Conservation (phyloP, 2,329 filamentous ascomycete genomes). For the Penicillium sp. region DNA sequence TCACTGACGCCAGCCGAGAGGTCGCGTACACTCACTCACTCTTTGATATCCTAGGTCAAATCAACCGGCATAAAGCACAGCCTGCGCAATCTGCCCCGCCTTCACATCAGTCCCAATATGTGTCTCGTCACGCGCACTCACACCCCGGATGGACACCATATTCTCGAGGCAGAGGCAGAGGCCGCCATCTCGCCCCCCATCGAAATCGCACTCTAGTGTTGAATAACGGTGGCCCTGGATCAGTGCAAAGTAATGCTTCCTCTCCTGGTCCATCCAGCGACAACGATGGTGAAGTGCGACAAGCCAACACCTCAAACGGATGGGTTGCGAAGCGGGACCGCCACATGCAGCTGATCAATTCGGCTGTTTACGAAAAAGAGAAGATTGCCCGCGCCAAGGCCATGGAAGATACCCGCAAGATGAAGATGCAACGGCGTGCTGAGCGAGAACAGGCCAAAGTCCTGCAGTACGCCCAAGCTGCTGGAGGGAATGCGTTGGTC, state of each 20-base stretch:
- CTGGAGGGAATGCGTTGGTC: constrained; percentile 17
- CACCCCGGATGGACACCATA: constrained; percentile 42
- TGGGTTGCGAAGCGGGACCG: constrained; percentile 71
- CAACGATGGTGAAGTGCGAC: constrained; percentile 24
- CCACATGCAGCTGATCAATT: constrained; percentile 77
- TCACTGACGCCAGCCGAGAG: constrained; percentile 39
- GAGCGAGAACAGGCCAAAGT: constrained; percentile 47
- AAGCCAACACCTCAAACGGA: constrained; percentile 33
- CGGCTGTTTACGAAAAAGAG: constrained; percentile 69
- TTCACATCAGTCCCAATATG: constrained; percentile 23
- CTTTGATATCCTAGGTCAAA: constrained; percentile 54
- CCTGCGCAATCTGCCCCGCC: constrained; percentile 17
- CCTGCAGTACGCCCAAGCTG: constrained; percentile 34
- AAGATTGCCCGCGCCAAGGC: constrained; percentile 61
- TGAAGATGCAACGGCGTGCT: constrained; percentile 49
- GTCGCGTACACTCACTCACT: constrained; percentile 6
- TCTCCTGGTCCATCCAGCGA: constrained; percentile 24
- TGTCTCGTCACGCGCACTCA: constrained; percentile 25
- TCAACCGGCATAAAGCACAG: constrained; percentile 71
- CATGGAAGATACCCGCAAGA: constrained; percentile 60
- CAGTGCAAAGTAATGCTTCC: constrained; percentile 18
- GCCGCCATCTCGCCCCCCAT: constrained; percentile 35
- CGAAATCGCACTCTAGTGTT: constrained; percentile 60
- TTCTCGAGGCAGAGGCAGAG: constrained; percentile 34
- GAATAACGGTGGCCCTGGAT: constrained; percentile 42